Conservation (phyloP, 805 yeast genomes). For the Zygotorulaspora chibaensis region DNA sequence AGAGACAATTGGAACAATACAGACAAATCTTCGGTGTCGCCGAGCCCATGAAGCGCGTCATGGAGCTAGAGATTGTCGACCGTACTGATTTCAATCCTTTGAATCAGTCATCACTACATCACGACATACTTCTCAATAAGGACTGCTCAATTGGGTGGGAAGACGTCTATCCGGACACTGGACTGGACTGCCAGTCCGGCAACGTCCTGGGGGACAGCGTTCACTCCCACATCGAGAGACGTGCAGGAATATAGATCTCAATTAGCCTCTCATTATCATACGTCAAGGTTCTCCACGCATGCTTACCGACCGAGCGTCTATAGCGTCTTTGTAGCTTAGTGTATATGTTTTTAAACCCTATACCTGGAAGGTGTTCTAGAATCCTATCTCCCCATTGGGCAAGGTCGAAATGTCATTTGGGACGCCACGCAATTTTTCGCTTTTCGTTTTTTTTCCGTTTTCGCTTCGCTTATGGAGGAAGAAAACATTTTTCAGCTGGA, state of each 20-base stretch:
- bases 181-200: constrained; percentile 29
- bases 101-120: constrained; percentile 48
- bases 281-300: too few relatives aligned
- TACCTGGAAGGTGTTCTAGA: neutral
- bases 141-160: constrained; percentile 89
- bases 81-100: constrained; percentile 68
- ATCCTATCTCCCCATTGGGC: neutral
- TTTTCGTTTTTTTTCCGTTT: neutral
- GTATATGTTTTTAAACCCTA: neutral
- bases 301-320: too few relatives aligned
- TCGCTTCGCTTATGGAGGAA: neutral
- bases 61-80: constrained; percentile 78
- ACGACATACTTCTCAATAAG: constrained; percentile 72
- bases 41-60: constrained; percentile 85
- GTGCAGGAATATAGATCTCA: constrained; percentile 44
- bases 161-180: constrained; percentile 64
- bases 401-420: neutral
- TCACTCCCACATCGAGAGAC: constrained; percentile 70
- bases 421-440: neutral
- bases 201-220: constrained; percentile 47
- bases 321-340: too few relatives aligned
- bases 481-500: neutral
- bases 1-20: constrained; percentile 67
- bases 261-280: too few relatives aligned
- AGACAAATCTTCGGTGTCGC: constrained; percentile 87